Conservation (phyloP, 768 basidiomycete genomes). For the Ramaria sp. region DNA sequence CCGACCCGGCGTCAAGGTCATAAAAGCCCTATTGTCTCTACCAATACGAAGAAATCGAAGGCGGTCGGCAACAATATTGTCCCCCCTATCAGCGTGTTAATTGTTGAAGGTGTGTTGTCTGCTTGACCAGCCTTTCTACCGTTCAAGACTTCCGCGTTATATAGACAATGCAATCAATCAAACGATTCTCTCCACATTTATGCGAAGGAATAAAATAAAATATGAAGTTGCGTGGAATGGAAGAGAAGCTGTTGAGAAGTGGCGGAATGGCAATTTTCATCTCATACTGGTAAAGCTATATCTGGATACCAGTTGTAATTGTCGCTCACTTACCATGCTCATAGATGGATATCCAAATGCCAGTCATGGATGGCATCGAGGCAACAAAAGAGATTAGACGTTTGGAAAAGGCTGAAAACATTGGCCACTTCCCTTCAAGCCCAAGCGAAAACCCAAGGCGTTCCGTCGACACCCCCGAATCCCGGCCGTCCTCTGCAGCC, state of each 20-base stretch:
- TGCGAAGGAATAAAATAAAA: slow-evolving; percentile 93
- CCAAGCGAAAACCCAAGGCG: slow-evolving; percentile 41
- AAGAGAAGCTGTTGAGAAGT: slow-evolving; percentile 90
- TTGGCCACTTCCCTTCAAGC: slow-evolving; percentile 58
- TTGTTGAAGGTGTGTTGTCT: slow-evolving; percentile 75
- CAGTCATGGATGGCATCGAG: slow-evolving; percentile 96
- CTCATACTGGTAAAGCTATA: slow-evolving; percentile 87
- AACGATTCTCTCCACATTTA: slow-evolving; percentile 92
- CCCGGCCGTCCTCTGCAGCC: slow-evolving; percentile 16
- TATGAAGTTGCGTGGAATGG: slow-evolving; percentile 93
- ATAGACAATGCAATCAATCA: slow-evolving; percentile 98
- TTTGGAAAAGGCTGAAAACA: slow-evolving; percentile 58
- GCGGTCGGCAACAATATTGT: slow-evolving; percentile 61
- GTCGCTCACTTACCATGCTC: neutral
- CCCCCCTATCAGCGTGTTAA: slow-evolving; percentile 94
- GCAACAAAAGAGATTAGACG: slow-evolving; percentile 93
- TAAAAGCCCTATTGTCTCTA: slow-evolving; percentile 18
- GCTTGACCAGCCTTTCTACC: neutral
- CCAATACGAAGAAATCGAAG: slow-evolving; percentile 33
- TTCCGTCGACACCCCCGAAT: slow-evolving; percentile 40
- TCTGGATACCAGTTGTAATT: too few relatives aligned
- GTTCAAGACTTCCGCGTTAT: neutral
- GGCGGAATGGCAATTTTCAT: slow-evolving; percentile 88
- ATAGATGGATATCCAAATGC: slow-evolving; percentile 99
- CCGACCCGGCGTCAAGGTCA: slow-evolving; percentile 21